Evolutionary conservation across 2,329 filamentous ascomycete genomes (phyloP).

Genomic region (Talaromyces islandicus): DNA sequence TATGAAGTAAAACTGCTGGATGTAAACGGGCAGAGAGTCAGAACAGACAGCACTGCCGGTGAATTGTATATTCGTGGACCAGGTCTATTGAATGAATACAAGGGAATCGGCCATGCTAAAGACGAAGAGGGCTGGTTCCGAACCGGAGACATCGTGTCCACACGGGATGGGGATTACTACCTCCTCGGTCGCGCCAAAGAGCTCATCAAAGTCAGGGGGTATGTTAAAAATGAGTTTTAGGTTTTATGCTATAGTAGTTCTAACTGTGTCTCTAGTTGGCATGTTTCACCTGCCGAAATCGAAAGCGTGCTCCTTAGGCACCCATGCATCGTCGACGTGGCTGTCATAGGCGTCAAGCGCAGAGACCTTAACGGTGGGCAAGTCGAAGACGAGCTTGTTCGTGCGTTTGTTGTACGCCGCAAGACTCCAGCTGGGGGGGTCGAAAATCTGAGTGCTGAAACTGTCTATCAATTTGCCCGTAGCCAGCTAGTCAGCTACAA

Average conservation of each 20-base stretch:
- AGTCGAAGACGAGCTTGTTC: slow-evolving; percentile 31
- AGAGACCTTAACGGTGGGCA: slow-evolving; percentile 14
- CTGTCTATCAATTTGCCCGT: slow-evolving; percentile 39
- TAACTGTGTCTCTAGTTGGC: slow-evolving; percentile 30
- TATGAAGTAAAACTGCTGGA: slow-evolving; percentile 33
- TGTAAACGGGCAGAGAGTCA: slow-evolving; percentile 24
- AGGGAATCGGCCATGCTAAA: slow-evolving; percentile 27
- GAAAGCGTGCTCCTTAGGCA: slow-evolving; percentile 41
- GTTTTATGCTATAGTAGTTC: not conserved
- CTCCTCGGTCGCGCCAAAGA: slow-evolving; percentile 40
- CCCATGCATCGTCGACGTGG: slow-evolving; percentile 39
- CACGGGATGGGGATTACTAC: slow-evolving; percentile 31
- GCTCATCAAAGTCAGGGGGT: slow-evolving; percentile 43
- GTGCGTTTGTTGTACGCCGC: slow-evolving; percentile 41
- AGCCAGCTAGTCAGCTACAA: slow-evolving; percentile 44
- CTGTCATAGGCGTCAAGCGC: slow-evolving; percentile 39
- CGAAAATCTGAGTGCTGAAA: slow-evolving; percentile 28
- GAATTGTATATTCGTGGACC: slow-evolving; percentile 38
- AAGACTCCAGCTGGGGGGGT: slow-evolving; percentile 14
- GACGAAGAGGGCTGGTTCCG: slow-evolving; percentile 37
- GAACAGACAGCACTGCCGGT: slow-evolving; percentile 25
- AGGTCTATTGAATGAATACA: slow-evolving; percentile 32
- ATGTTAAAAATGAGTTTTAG: not conserved
- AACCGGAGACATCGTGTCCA: slow-evolving; percentile 38
- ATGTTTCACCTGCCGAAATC: slow-evolving; percentile 45